Conservation (phyloP, 2,329 filamentous ascomycete genomes). For the Diaporthe sp. region DNA sequence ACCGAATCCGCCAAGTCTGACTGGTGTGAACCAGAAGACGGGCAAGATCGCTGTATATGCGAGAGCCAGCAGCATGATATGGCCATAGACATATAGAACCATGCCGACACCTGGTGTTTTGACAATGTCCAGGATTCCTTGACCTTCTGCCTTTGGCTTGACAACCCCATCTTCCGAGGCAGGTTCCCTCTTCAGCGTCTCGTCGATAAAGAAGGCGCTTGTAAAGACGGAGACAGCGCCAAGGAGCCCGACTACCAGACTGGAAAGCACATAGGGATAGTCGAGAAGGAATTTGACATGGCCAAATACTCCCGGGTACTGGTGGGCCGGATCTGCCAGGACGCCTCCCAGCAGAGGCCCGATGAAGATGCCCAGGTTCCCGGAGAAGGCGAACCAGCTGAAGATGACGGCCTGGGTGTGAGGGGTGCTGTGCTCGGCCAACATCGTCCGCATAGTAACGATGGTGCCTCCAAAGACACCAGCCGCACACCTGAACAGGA, state of each 20-base stretch:
- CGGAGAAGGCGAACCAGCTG: slow-evolving; percentile 80
- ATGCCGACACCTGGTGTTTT: slow-evolving; percentile 73
- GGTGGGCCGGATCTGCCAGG: slow-evolving; percentile 74
- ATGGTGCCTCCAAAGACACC: slow-evolving; percentile 81
- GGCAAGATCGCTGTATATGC: slow-evolving; percentile 79
- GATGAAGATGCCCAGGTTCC: slow-evolving; percentile 80
- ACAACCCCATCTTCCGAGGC: slow-evolving; percentile 36
- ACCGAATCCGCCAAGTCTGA: slow-evolving; percentile 73
- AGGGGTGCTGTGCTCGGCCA: slow-evolving; percentile 78
- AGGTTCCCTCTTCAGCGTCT: slow-evolving; percentile 62
- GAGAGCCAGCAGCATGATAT: slow-evolving; percentile 77
- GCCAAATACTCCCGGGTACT: slow-evolving; percentile 72
- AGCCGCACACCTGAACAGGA: slow-evolving; percentile 77
- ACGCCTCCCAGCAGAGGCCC: slow-evolving; percentile 78
- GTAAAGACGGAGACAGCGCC: slow-evolving; percentile 66
- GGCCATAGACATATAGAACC: slow-evolving; percentile 75
- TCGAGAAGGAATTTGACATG: slow-evolving; percentile 68
- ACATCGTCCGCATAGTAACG: slow-evolving; percentile 82
- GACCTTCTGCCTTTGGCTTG: slow-evolving; percentile 43
- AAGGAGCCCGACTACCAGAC: slow-evolving; percentile 67
- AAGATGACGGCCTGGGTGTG: slow-evolving; percentile 81
- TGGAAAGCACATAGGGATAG: slow-evolving; percentile 76
- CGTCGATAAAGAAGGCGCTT: slow-evolving; percentile 70
- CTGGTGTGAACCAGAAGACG: slow-evolving; percentile 75
- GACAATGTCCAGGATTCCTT: slow-evolving; percentile 68